Evolutionary conservation across 192 early-diverging fungal genomes (phyloP).

Genomic region (Backusella liffmaniae): DNA sequence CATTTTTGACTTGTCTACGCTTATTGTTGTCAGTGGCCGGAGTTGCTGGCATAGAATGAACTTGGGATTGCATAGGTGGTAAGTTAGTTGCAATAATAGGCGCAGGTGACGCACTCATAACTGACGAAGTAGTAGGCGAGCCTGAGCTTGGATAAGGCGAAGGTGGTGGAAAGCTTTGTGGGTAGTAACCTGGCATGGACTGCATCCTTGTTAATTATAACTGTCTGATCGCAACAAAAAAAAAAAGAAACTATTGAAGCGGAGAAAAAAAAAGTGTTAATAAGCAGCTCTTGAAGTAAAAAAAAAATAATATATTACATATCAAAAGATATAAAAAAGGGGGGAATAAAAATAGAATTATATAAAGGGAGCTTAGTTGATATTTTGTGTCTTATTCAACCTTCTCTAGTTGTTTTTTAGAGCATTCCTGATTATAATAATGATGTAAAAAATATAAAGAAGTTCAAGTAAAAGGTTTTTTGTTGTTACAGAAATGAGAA

Average conservation of each 20-base stretch:
- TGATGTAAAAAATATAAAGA: background rate
- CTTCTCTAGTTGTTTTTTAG: background rate
- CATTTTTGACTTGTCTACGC: slow-evolving; percentile 34
- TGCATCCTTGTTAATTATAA: background rate
- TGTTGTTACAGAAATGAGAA: background rate
- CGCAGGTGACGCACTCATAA: background rate
- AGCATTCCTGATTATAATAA: too few species aligned
- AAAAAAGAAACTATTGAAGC: background rate
- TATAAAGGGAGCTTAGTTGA: background rate
- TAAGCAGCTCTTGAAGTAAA: background rate
- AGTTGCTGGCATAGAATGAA: background rate
- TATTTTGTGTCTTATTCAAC: background rate
- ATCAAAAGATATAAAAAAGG: background rate
- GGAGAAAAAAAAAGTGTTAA: background rate
- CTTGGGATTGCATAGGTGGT: slow-evolving; percentile 5
- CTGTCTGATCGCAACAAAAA: background rate
- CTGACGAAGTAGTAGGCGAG: slow-evolving; percentile 8
- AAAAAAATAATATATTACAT: background rate
- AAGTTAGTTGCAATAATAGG: background rate
- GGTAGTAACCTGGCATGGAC: slow-evolving; percentile 10
- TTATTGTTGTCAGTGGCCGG: background rate
- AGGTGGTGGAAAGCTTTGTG: background rate
- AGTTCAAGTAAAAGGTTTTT: background rate
- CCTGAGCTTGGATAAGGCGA: slow-evolving; percentile 13
- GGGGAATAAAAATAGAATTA: background rate